Evolutionary conservation across 2,329 filamentous ascomycete genomes (phyloP).

Genomic region (Gremmenia infestans): DNA sequence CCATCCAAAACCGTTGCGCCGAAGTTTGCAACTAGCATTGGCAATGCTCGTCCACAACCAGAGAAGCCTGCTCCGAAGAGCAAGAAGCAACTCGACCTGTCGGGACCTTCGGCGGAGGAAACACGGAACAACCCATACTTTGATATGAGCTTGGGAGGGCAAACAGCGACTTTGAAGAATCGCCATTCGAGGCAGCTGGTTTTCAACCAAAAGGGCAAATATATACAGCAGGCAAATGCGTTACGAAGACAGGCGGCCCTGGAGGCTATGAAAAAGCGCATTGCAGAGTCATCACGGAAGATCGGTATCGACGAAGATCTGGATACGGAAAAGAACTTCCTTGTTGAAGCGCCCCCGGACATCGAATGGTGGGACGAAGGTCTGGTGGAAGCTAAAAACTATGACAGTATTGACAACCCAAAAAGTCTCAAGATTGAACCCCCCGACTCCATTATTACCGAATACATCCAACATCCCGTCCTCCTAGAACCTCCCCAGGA

Average conservation of each 20-base stretch:
- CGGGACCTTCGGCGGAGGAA: conserved; percentile 52
- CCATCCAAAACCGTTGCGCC: conserved; percentile 34
- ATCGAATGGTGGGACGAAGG: conserved; percentile 99
- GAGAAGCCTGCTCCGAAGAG: conserved; percentile 38
- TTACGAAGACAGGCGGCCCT: conserved; percentile 80
- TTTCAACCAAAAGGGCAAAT: conserved; percentile 96
- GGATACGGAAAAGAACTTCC: conserved; percentile 82
- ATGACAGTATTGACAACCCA: conserved; percentile 63
- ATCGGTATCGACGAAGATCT: conserved; percentile 91
- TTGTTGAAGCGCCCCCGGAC: conserved; percentile 77
- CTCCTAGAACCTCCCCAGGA: conserved; percentile 89
- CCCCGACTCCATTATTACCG: conserved; percentile 81
- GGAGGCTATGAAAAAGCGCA: conserved; percentile 90
- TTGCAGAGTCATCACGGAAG: conserved; percentile 80
- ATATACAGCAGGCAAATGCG: conserved; percentile 89
- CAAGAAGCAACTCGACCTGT: conserved; percentile 50
- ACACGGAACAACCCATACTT: conserved; percentile 75
- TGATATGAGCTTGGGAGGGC: conserved; percentile 61
- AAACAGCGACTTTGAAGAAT: conserved; percentile 52
- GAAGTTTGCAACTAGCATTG: conserved; percentile 37
- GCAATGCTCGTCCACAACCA: conserved; percentile 34
- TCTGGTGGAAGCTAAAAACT: conserved; percentile 68
- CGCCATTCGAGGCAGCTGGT: conserved; percentile 71
- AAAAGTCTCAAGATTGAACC: conserved; percentile 67
- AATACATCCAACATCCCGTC: conserved; percentile 90